Evolutionary conservation across 148 eudicot genomes (phyloP), one percentile per base, ranked within the genome.

Genomic region (Linanthus parryae): DNA sequence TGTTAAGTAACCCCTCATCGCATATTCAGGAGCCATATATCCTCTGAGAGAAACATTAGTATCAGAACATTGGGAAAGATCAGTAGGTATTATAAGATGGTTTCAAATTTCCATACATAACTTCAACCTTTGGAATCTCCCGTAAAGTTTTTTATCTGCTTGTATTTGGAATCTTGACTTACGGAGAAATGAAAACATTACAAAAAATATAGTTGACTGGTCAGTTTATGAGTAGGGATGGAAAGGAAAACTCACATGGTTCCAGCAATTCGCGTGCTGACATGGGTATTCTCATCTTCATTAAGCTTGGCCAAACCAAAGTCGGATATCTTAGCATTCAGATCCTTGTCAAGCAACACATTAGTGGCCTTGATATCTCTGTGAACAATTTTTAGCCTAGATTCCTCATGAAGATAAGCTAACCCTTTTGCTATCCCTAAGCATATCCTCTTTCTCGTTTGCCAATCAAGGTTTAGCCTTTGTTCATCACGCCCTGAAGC

Each of bases 1-100:
- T 2, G 90, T 88, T 49, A 88, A 72, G 62, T 82, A 82, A 28
- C 96, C 94, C 48, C 94, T 84, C 96, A 83, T 78, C 22, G 96
- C 96, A 56, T 88, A 88, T 69, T 88, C 96, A 6, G 88, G 96
- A 54, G 96, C 96, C 94, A 88, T 88, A 58, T 84, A 88, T 33
- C 96, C 94, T 63, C 96, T 88, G 75, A 13, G 58, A 51, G 54
- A 48, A 24, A 11, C 16, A n/a, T n/a, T n/a, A n/a, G n/a, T n/a
- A n/a, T n/a, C n/a, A n/a, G n/a, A n/a, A n/a, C n/a, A n/a, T n/a
- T n/a, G n/a, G 16, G 20, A 57, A 26, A 30, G 49, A 24, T 26
- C 19, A 49, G 18, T 23, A n/a, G 30, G 9, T 23, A n/a, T n/a
- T n/a, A n/a, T n/a, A n/a, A n/a, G n/a, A n/a, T n/a, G n/a, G n/a